Base-by-base conservation (phyloP, 495 filamentous ascomycete genomes). In the Glarea lozoyensis region DNA sequence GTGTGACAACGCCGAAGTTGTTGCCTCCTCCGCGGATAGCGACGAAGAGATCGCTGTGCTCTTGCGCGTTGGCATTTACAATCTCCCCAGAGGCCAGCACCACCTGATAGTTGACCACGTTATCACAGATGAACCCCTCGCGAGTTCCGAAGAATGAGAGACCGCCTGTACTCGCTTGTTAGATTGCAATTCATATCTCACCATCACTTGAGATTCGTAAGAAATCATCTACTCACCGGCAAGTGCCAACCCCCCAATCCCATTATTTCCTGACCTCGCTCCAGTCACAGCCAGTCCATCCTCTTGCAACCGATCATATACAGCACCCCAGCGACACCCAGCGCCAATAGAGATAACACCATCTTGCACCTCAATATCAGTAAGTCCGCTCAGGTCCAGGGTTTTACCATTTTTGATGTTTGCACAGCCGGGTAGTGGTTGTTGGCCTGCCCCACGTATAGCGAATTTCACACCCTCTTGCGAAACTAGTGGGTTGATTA, bases 1-100 rank as follows among this genome's bases (percentile, higher is more conserved):
- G 59, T 1, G 75, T 77, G 4, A 78, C 69, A 21, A 78, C 64
- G 1, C 73, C 75, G 44, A 73, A 73, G 52, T 78, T 76, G 50
- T 58, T 67, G 4, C 57, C 42, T 13, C 75, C 73, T 4, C 75
- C 76, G 42, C 77, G 78, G 1, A 79, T 61, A 5, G 73, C 73
- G 40, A 49, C 49, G 55, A 58, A 77, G 10, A 80, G 55, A 38
- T 81, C 75, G 0, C 59, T 1, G 37, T 76, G 64, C 0, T 47
- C 41, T 0, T 40, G 48, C 2, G 43, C 44, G 42, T 69, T 73
- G 33, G 68, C 73, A 32, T 70, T 66, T 41, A 72, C 50, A 30
- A 73, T 61, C 1, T 43, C 43, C 1, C 74, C 75, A 42, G 62
- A 58, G 0, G 65, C 70, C 2, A 79, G 59, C 1, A 78, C 75